phyloP scores from a whole-genome alignment of 495 filamentous ascomycete genomes.

The Chaetomium fimeti region DNA sequence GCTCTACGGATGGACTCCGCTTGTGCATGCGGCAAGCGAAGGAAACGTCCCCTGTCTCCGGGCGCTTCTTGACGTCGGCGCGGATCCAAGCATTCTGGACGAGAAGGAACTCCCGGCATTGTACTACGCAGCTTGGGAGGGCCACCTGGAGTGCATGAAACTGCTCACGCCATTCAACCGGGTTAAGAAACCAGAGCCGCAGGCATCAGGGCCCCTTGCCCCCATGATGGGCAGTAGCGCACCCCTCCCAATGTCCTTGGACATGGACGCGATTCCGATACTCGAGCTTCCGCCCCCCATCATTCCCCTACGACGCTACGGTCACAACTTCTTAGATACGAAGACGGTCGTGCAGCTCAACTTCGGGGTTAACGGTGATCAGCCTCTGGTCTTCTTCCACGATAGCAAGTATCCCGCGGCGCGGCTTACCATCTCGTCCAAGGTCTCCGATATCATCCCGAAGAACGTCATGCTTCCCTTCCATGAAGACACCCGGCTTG shows the following conservation, averaged over 20 bases:
- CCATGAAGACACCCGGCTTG: slow-evolving; percentile 86
- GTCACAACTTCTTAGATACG: slow-evolving; percentile 96
- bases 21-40: slow-evolving; percentile 96
- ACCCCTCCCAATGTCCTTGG: slow-evolving; percentile 66
- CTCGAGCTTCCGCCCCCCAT: slow-evolving; percentile 94
- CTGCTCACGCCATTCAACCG: slow-evolving; percentile 64
- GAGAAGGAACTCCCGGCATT: slow-evolving; percentile 91
- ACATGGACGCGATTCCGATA: slow-evolving; percentile 82
- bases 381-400: slow-evolving; percentile 84
- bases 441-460: slow-evolving; percentile 91
- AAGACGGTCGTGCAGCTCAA: slow-evolving; percentile 91
- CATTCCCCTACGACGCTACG: slow-evolving; percentile 89
- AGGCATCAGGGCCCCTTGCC: slow-evolving; percentile 34
- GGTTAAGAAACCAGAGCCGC: slow-evolving; percentile 32
- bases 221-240: slow-evolving; percentile 47
- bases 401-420: slow-evolving; percentile 94
- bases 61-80: slow-evolving; percentile 71
- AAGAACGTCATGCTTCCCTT: slow-evolving; percentile 92
- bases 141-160: slow-evolving; percentile 90
- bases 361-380: slow-evolving; percentile 70
- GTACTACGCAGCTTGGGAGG: slow-evolving; percentile 99
- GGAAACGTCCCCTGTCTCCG: slow-evolving; percentile 85
- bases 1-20: slow-evolving; percentile 92
- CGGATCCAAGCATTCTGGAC: slow-evolving; percentile 71
- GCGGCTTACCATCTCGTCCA: slow-evolving; percentile 92